phyloP scores from a whole-genome alignment of 2,329 filamentous ascomycete genomes.

The Beauveria medogensis region DNA sequence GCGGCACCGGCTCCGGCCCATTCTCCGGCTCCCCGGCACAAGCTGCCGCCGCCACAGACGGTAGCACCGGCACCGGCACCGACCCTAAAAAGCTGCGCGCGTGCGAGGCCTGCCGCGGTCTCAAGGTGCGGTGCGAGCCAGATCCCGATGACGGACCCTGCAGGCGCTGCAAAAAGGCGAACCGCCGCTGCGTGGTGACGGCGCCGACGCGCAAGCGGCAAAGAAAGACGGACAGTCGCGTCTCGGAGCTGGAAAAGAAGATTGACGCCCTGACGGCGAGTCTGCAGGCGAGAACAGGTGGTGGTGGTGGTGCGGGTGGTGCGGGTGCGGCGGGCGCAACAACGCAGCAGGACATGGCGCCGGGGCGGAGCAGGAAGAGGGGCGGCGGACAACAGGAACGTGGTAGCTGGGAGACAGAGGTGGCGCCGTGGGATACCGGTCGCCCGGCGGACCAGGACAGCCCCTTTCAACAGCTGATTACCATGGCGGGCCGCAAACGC shows the following conservation, averaged over 20 bases:
- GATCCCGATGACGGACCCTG: slow-evolving; percentile 56
- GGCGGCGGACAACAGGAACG: not conserved
- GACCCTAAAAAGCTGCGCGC: slow-evolving; percentile 62
- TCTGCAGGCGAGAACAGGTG: slow-evolving; percentile 46
- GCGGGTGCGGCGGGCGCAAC: not conserved
- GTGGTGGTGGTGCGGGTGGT: slow-evolving; percentile 6
- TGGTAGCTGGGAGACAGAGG: slow-evolving; percentile 1
- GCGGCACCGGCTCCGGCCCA: not conserved
- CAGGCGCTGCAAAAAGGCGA: slow-evolving; percentile 71
- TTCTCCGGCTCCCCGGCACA: not conserved
- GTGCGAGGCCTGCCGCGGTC: slow-evolving; percentile 65
- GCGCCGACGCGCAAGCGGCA: slow-evolving; percentile 69
- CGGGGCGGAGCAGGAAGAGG: not conserved
- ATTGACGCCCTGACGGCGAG: slow-evolving; percentile 82
- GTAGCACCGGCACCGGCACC: not conserved
- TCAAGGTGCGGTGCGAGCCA: slow-evolving; percentile 81
- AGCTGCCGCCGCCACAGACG: not conserved
- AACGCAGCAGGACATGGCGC: not conserved
- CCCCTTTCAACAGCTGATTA: slow-evolving; percentile 7
- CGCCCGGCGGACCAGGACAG: slow-evolving; percentile 5
- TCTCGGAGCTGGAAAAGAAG: slow-evolving; percentile 86
- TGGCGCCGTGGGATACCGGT: not conserved
- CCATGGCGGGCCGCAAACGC: slow-evolving; percentile 23
- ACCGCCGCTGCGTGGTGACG: slow-evolving; percentile 69
- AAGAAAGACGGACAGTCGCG: slow-evolving; percentile 85